Evolutionary conservation across 2,329 filamentous ascomycete genomes (phyloP), one percentile per base, ranked within the genome.

Genomic region (Xylariaceae sp.): DNA sequence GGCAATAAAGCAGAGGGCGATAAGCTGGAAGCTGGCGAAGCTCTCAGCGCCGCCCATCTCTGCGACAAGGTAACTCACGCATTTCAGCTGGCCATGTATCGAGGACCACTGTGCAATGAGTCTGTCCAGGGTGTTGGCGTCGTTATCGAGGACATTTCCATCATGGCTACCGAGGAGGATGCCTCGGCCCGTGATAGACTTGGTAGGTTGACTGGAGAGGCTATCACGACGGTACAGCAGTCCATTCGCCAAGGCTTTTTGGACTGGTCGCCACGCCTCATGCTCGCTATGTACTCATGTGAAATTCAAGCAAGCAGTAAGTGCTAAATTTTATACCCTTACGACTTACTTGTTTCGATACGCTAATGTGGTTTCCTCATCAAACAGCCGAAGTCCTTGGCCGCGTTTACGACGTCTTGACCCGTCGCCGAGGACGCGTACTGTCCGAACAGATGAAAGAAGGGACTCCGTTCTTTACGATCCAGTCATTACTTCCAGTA

Each of bases 271-370:
- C 89, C 94, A 0, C 85, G 94, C n/a, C 81, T 99, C 58, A 83
- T 97, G 73, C 82, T 99, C 40, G 94, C 94, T 45, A 97, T 97
- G 90, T 99, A 99, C 74, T 90, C 83, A 48, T 96, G 92, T 67
- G 94, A 97, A 67, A 97, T 99, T 62, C 94, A 97, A 77, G 90
- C 92, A 30, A 91, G 89, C 18, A 92, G 83, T 86, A 76, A 67
- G 81, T 71, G 11, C 22, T 27, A 7, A 27, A 10, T 18, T 6
- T 17, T 11, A 27, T 11, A 30, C 30, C 17, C 18, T 14, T 12
- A 10, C 4, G 10, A 10, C 33, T 14, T 4, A 4, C 5, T 36
- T 3, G 15, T 36, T 15, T 36, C 12, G 3, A 10, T 15, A 5
- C 9, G 15, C 33, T 36, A 36, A 12, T 10, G 12, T 36, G 22